Evolutionary conservation across 257 asterid species (phyloP), one percentile per base, ranked within the genome.

Genomic region (Fraxinus pennsylvanica): DNA sequence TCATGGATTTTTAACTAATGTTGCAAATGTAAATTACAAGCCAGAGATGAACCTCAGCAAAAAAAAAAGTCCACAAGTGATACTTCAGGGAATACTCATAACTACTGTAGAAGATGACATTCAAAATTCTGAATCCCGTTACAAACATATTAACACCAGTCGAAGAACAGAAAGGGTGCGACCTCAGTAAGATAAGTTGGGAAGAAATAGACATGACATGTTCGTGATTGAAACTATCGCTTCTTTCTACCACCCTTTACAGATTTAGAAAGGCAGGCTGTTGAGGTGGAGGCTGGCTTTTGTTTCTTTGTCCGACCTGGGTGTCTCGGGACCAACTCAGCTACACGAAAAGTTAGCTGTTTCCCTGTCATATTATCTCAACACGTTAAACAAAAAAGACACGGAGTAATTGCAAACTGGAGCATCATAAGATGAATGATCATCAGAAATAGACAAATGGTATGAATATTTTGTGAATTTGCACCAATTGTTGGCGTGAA

Each of bases 201-300:
- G 2, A 3, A 1, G 19, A 4, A 36, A 54, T 1, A 6, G 63
- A 17, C 9, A 54, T 4, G 6, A 54, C 21, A 54, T 6, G 63
- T 22, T 59, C 2, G 67, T 59, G 67, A 13, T 57, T 36, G 74
- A 73, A 71, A 30, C 86, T 86, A 94, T 81, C 97, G 79, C 87
- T 88, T 93, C 92, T 93, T 95, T 82, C 71, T 91, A 71, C 97
- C 97, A 65, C 96, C 94, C 91, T 91, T 93, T 38, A 96, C 99
- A 68, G 96, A 83, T 71, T 91, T 91, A 1, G 99, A 87, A 72
- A 88, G 71, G 65, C 89, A 90, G 0, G 92, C 85, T 19, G 92
- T 76, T 2, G 97, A 84, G 71, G 95, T 78, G 3, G 96, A 71
- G 21, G 92, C 90, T 10, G 92, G 78, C 81, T 90, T 96, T 79